phyloP scores from a whole-genome alignment of 495 filamentous ascomycete species.

The Aspergillus diversus region DNA sequence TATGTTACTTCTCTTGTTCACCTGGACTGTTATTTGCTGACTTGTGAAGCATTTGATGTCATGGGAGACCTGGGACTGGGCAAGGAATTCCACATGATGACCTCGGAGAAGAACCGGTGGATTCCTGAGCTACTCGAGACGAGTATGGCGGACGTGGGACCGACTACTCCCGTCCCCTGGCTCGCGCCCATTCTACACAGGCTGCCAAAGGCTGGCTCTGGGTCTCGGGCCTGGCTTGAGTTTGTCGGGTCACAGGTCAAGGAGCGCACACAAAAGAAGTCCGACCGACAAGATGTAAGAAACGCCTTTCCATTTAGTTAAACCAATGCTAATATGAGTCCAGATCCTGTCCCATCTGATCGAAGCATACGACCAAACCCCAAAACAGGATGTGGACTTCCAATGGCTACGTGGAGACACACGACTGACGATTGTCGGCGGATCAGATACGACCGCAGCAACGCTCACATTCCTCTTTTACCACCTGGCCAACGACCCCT shows the following conservation, averaged over 20 bases:
- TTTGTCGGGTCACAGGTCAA: conserved; percentile 15
- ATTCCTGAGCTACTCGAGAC: conserved; percentile 27
- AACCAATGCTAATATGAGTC: not conserved
- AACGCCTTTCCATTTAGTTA: not conserved
- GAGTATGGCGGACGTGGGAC: conserved; percentile 15
- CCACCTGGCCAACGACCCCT: conserved; percentile 46
- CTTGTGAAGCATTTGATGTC: conserved; percentile 44
- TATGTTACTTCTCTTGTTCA: not conserved
- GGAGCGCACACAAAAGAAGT: conserved; percentile 16
- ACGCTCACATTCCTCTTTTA: conserved; percentile 50
- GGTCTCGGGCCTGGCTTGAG: conserved; percentile 1
- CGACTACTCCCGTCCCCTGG: conserved; percentile 25
- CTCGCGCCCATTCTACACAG: conserved; percentile 6
- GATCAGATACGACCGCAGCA: conserved; percentile 57
- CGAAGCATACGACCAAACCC: conserved; percentile 13
- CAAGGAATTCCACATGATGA: conserved; percentile 46
- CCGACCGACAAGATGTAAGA: conserved; percentile 26
- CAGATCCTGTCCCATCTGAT: conserved; percentile 17
- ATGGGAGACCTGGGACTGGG: conserved; percentile 54
- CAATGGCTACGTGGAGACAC: conserved; percentile 33
- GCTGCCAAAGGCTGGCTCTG: conserved; percentile 1
- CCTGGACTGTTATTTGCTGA: not conserved
- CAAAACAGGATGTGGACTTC: conserved; percentile 20
- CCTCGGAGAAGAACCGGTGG: conserved; percentile 33
- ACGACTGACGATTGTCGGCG: conserved; percentile 37